These are phyloP conservation scores for Cyclotella atomus DNA, from an alignment of 108 stramenopile genomes.

Conservation along the genomic window DNA sequence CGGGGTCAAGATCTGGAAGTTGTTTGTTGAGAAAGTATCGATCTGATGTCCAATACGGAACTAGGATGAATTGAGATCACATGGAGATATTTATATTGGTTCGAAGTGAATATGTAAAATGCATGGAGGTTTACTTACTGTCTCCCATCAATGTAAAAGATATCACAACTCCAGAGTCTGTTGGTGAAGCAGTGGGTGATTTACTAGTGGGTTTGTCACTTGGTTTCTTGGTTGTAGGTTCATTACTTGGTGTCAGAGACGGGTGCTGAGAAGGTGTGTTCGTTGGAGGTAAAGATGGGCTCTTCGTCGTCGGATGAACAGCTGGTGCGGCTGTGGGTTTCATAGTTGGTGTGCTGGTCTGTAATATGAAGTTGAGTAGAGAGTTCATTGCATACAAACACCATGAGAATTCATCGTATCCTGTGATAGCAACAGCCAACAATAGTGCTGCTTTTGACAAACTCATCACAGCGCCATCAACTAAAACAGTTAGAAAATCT, in stretches of 20 bases:
- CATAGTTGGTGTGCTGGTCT: not conserved
- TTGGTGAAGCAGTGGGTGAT: not conserved
- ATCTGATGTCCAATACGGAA: not conserved
- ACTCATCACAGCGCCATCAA: no score
- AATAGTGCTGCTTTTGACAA: no score
- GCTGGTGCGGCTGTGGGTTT: no score
- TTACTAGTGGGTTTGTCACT: not conserved
- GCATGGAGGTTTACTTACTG: constrained; percentile 2
- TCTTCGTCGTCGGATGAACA: no score
- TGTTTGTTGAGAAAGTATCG: constrained; percentile 18
- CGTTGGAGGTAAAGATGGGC: no score
- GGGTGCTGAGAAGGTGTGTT: not conserved
- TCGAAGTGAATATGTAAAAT: not conserved
- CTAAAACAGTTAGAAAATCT: no score
- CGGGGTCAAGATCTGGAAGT: constrained; percentile 5
- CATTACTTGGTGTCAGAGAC: not conserved
- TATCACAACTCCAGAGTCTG: not conserved
- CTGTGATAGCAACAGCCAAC: no score
- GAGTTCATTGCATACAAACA: no score
- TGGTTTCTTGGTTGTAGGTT: not conserved
- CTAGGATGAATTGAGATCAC: not conserved
- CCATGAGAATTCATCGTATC: no score
- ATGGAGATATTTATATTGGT: not conserved
- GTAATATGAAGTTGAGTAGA: no score
- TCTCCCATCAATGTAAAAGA: constrained; percentile 4